Conservation (phyloP, 2,329 filamentous ascomycete species). For the Graphilbum sp. region DNA sequence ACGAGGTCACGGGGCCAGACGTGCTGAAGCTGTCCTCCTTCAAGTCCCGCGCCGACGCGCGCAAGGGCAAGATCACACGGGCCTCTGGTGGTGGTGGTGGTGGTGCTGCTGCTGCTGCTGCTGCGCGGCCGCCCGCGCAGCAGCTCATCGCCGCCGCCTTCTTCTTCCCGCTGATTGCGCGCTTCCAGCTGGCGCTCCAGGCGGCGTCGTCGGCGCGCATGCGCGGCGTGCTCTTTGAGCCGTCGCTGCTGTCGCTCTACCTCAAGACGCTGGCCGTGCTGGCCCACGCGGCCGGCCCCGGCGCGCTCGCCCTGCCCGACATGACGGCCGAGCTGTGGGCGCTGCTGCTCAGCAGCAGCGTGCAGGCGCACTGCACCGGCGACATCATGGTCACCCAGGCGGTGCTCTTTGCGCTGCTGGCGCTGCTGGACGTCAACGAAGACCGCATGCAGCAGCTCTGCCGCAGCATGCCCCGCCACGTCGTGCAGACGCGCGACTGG, state of each 20-base stretch:
- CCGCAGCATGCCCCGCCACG: slow-evolving; percentile 53
- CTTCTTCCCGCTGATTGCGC: slow-evolving; percentile 73
- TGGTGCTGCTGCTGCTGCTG: too few species aligned
- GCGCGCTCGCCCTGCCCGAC: slow-evolving; percentile 56
- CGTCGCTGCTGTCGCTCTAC: slow-evolving; percentile 61
- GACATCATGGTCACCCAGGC: slow-evolving; percentile 51
- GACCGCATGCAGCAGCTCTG: slow-evolving; percentile 57
- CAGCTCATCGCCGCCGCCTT: slow-evolving; percentile 59
- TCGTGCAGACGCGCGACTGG: slow-evolving; percentile 79
- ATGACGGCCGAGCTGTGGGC: slow-evolving; percentile 77
- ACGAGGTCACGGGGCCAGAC: slow-evolving; percentile 62
- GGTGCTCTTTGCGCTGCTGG: slow-evolving; percentile 62
- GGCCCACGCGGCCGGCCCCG: slow-evolving; percentile 67
- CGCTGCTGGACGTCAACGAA: slow-evolving; percentile 67
- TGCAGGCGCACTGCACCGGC: slow-evolving; percentile 42
- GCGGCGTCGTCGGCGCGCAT: slow-evolving; percentile 21
- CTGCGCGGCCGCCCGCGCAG: too few species aligned
- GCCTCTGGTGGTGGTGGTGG: too few species aligned
- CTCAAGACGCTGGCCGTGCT: slow-evolving; percentile 75
- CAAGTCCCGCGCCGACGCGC: slow-evolving; percentile 50
- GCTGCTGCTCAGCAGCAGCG: slow-evolving; percentile 46
- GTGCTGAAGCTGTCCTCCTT: slow-evolving; percentile 82
- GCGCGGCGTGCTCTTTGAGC: slow-evolving; percentile 50
- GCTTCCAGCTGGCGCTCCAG: slow-evolving; percentile 52
- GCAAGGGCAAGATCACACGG: slow-evolving; percentile 13